Conservation (phyloP, 305 asterid species). For the Petunia hybrid region DNA sequence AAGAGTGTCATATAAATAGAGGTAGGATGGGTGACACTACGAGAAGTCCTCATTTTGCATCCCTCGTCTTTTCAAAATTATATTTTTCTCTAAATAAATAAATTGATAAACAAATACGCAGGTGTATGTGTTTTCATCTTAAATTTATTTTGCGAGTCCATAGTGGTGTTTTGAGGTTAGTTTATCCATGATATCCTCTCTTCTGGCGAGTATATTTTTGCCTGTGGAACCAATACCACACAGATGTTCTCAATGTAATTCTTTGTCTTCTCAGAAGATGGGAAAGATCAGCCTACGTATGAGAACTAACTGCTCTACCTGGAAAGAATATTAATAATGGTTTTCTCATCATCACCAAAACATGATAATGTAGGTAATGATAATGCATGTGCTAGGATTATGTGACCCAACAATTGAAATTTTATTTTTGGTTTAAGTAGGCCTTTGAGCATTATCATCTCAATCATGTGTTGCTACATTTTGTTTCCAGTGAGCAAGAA, state of each 20-base stretch:
- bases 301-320: conserved; percentile 2
- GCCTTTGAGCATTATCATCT: conserved; percentile 18
- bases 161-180: not conserved
- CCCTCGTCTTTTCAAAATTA: too few species aligned
- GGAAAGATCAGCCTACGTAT: not conserved
- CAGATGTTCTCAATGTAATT: not conserved
- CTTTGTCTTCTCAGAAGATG: conserved; percentile 16
- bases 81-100: too few species aligned
- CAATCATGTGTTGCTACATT: conserved; percentile 30
- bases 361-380: conserved; percentile 3
- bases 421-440: conserved; percentile 17
- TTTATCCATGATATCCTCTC: conserved; percentile 17
- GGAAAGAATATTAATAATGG: not conserved
- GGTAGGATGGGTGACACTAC: not conserved
- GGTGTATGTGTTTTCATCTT: conserved; percentile 18
- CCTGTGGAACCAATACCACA: conserved; percentile 19
- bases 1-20: not conserved
- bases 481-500: conserved; percentile 60
- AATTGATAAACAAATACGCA: not conserved
- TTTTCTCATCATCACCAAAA: conserved; percentile 25
- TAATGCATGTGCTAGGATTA: conserved; percentile 18
- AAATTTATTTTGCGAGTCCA: conserved; percentile 21
- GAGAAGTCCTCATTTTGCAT: too few species aligned
- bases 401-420: not conserved
- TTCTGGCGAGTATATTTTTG: not conserved